A percentile compares a stretch with the other conserved stretches of the same genome.
These are phyloP conservation scores for Fusarium nisikadoi DNA, from an alignment of 2,329 filamentous ascomycete species.

Conservation along the genomic window DNA sequence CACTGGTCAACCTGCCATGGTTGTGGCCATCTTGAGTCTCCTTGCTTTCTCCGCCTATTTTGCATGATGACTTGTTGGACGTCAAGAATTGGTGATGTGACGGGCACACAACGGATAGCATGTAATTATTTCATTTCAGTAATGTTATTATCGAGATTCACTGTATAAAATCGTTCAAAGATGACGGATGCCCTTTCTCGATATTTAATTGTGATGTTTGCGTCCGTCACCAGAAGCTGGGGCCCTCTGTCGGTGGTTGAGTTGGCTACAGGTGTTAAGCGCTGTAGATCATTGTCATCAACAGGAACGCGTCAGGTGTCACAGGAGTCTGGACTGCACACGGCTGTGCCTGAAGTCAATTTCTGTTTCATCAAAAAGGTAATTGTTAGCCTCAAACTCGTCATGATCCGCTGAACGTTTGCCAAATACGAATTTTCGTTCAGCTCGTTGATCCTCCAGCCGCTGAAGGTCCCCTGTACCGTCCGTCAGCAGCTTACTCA, in stretches of 20 bases:
- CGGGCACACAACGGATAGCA: neutral
- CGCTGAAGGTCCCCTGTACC: neutral
- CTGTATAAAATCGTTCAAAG: too few relatives aligned
- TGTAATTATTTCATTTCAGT: neutral
- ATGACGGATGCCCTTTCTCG: accelerated
- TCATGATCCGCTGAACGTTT: neutral
- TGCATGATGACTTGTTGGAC: neutral
- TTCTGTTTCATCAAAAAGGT: neutral
- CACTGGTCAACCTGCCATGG: neutral
- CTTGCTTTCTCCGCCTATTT: neutral
- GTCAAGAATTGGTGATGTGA: accelerated
- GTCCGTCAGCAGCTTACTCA: neutral
- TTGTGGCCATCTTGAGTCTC: neutral
- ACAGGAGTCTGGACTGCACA: too few relatives aligned
- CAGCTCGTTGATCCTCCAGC: neutral
- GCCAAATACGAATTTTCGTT: neutral
- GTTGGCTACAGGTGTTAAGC: neutral
- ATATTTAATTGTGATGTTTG: neutral
- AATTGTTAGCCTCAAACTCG: neutral
- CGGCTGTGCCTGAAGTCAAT: neutral
- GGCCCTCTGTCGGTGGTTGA: too few relatives aligned
- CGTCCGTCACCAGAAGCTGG: accelerated
- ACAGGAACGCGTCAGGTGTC: neutral
- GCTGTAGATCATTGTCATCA: neutral
- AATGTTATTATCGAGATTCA: accelerated